Percentiles rank a stretch among this genome's conserved stretches.
phyloP scores from a whole-genome alignment of 2,329 filamentous ascomycete species.

The Aspergillus pseudonomiae region DNA sequence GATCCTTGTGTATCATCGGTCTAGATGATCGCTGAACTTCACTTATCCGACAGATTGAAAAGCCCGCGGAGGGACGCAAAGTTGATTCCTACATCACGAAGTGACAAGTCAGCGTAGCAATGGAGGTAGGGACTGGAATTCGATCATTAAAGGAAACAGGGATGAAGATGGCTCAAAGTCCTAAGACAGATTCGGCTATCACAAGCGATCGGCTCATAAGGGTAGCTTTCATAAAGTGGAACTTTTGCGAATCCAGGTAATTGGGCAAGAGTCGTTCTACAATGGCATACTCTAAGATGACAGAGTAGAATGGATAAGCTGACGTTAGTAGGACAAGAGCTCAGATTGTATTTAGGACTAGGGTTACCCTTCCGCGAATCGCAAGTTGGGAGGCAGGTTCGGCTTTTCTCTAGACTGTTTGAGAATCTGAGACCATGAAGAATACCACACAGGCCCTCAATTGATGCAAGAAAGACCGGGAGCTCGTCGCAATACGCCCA shows the following conservation, averaged over 20 bases:
- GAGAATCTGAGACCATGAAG: background rate
- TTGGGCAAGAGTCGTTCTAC: background rate
- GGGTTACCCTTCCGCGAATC: background rate
- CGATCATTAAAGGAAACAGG: background rate
- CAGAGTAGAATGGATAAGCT: background rate
- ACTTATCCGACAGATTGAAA: background rate
- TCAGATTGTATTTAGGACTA: background rate
- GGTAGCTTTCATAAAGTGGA: background rate
- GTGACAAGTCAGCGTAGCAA: background rate
- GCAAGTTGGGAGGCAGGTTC: background rate
- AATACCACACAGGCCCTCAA: background rate
- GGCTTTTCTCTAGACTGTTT: background rate
- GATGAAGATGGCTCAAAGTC: background rate
- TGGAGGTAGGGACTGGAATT: too few species aligned
- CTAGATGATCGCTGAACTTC: background rate
- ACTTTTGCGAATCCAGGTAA: background rate
- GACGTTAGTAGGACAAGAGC: background rate
- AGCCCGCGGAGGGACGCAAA: background rate
- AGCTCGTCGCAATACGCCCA: background rate
- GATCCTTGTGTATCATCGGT: background rate
- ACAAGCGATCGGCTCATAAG: background rate
- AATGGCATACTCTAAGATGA: background rate
- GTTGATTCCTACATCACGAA: background rate
- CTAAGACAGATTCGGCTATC: background rate
- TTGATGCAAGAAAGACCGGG: background rate